Conservation (phyloP, 371 early-diverging fungal species). For the Mucor lusitanicus region DNA sequence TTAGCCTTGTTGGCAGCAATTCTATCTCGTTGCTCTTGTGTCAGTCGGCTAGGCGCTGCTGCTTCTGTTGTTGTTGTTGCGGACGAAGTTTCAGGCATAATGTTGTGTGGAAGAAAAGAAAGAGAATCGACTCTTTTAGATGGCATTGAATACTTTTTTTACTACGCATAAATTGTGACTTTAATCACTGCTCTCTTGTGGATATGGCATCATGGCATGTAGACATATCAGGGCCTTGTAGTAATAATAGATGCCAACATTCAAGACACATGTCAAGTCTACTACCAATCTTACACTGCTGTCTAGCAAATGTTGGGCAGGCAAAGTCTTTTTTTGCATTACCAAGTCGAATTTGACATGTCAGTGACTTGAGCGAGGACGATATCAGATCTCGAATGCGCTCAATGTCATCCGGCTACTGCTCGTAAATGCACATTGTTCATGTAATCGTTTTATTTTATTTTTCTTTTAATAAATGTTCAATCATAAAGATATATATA, state of each 20-base stretch:
- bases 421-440: not conserved
- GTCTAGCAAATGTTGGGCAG: not conserved
- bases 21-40: constrained; percentile 5
- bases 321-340: not conserved
- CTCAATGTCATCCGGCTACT: not conserved
- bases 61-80: not conserved
- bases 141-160: not conserved
- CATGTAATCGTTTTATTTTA: not conserved
- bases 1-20: constrained; percentile 24
- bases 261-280: too few species aligned
- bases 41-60: not conserved
- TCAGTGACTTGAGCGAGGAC: not conserved
- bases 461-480: constrained; percentile 3
- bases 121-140: not conserved
- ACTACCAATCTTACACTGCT: too few species aligned
- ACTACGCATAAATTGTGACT: constrained; percentile 7
- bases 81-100: constrained; percentile 3
- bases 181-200: not conserved
- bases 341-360: not conserved
- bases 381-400: not conserved
- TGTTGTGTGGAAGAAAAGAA: not conserved
- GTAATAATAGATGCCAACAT: not conserved
- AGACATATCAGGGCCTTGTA: not conserved
- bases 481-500: not conserved
- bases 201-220: not conserved